Evolutionary conservation across 2,329 filamentous ascomycete species (phyloP).

Genomic region (Colletotrichum eleusines): DNA sequence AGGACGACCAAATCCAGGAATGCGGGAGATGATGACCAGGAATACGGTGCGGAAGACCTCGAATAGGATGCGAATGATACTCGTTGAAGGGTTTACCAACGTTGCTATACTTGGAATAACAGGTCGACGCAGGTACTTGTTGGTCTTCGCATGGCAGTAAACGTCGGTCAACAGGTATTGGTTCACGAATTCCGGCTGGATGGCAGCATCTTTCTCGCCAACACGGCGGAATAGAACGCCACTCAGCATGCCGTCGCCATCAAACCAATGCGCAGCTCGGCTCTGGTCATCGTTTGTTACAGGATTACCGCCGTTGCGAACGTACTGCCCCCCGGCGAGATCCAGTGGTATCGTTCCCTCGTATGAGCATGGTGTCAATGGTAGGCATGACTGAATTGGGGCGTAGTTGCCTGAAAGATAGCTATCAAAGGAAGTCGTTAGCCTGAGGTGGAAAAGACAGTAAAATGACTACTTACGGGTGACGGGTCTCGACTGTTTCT

Average conservation of each 20-base stretch:
- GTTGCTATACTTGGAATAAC: constrained; percentile 77
- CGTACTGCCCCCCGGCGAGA: constrained; percentile 76
- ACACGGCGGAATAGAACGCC: constrained; percentile 70
- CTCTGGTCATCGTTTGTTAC: constrained; percentile 70
- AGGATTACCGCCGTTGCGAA: constrained; percentile 79
- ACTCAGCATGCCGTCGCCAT: constrained; percentile 80
- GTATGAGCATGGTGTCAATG: constrained; percentile 68
- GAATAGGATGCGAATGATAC: constrained; percentile 61
- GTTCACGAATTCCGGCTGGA: constrained; percentile 75
- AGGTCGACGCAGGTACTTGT: constrained; percentile 61
- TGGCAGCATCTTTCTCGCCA: constrained; percentile 52
- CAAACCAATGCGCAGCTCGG: constrained; percentile 79
- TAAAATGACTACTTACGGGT: constrained; percentile 26
- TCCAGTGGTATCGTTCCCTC: constrained; percentile 72
- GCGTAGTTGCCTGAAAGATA: constrained; percentile 79
- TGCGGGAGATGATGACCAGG: constrained; percentile 67
- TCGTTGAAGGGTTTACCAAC: constrained; percentile 69
- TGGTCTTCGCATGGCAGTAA: constrained; percentile 66
- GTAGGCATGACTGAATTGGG: constrained; percentile 67
- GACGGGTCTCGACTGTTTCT: neutral
- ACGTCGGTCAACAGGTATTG: constrained; percentile 77
- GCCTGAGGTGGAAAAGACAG: neutral
- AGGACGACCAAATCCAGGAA: constrained; percentile 65
- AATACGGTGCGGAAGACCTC: constrained; percentile 68
- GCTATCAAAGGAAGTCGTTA: constrained; percentile 3